Base-by-base conservation (phyloP, 1,139 yeast genomes). In the Yamadazyma membranifaciens region DNA sequence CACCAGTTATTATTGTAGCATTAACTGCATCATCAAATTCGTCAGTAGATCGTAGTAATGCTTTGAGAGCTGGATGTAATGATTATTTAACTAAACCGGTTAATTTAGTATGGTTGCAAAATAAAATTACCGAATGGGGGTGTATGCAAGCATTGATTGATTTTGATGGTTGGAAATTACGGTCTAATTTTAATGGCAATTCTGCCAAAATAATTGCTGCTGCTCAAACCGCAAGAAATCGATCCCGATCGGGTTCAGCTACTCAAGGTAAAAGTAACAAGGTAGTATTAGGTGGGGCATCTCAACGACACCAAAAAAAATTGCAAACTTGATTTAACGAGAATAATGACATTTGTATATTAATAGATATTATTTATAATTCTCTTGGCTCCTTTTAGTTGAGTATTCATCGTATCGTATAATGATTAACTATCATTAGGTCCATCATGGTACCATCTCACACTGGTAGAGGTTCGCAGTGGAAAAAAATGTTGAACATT, bases 81-180 rank as follows among this genome's bases (percentile, higher is more conserved):
- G 98, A 92, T 62, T 92, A 85, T 62, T 69, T 92, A 52, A 92
- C 98, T n/a, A 92, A 92, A 50, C 98, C 98, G 0, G 98, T 94
- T 11, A 91, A 89, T 55, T 72, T 92, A 54, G 89, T 83, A 32
- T 92, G 98, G 98, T 70, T 92, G 40, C 89, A 91, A 54, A 88
- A 87, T 56, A 92, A 92, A 65, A 87, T 92, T 45, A 87, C 92
- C 3, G 98, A 92, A 63, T 91, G 98, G 98, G 94, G 94, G 1
- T 81, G 87, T 56, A 92, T 92, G 98, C 98, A 92, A 66, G 98
- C 98, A 1, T 69, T 92, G 45, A 91, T 92, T 60, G 96, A 92
- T 63, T 92, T 87, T 61, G 97, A 92, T 61, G 95, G 95, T 28
- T 92, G 96, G 96, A 83, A 83, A 47, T 56, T 57, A 12, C 45